These are phyloP conservation scores for Hyphopichia burtonii DNA, from an alignment of 1,139 yeast species.

Conservation along the genomic window DNA sequence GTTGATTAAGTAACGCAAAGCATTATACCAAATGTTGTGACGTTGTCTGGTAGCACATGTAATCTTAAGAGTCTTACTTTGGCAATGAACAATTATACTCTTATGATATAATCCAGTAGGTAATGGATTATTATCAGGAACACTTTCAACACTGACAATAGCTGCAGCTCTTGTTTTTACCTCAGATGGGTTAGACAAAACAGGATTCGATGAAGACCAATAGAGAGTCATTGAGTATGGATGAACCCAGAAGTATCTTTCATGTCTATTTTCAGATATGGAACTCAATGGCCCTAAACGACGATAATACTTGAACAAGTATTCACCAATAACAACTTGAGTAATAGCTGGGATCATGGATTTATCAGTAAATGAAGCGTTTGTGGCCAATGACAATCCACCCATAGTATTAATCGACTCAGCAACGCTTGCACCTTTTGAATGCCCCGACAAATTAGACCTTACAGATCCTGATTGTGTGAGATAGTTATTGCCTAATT, in stretches of 20 bases:
- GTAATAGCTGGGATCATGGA: constrained; percentile 86
- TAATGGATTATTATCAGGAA: constrained; percentile 80
- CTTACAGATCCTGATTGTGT: constrained; percentile 26
- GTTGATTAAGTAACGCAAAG: constrained; percentile 72
- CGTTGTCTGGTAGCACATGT: constrained; percentile 88
- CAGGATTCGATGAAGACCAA: constrained; percentile 87
- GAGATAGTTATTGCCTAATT: constrained; percentile 6
- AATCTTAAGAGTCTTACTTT: constrained; percentile 65
- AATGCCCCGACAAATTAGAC: constrained; percentile 33
- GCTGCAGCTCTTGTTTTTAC: constrained; percentile 79
- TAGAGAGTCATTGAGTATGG: constrained; percentile 89
- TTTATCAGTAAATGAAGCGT: constrained; percentile 68
- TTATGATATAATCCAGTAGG: constrained; percentile 90
- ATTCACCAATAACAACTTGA: constrained; percentile 92
- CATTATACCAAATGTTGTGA: constrained; percentile 90
- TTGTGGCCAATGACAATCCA: constrained; percentile 60
- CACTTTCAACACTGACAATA: constrained; percentile 73
- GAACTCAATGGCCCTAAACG: constrained; percentile 73
- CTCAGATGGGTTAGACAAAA: constrained; percentile 63
- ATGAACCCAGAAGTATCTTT: constrained; percentile 94
- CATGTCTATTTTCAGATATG: constrained; percentile 80
- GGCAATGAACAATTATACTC: constrained; percentile 75
- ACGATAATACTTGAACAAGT: constrained; percentile 81
- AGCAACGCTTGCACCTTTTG: constrained; percentile 23
- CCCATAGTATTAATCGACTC: constrained; percentile 37